Conservation (phyloP, 2,329 filamentous ascomycete species). For the Rhytidhysteron rufulum region DNA sequence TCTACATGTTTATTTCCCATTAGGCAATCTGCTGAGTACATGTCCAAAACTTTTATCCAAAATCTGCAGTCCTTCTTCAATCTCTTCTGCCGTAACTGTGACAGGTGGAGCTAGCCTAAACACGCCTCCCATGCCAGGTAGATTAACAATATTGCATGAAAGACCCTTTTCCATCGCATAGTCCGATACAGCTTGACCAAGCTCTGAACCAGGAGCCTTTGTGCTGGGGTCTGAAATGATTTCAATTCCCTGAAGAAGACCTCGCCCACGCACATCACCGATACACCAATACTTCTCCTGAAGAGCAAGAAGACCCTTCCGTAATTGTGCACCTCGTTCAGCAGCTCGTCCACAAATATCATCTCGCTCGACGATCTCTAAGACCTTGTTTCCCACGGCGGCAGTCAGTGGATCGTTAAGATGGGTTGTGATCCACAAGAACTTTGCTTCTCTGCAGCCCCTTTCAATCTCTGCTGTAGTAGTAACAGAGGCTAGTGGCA, state of each 20-base stretch:
- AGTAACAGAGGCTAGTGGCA: slow-evolving; percentile 23
- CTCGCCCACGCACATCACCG: slow-evolving; percentile 26
- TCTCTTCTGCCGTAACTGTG: slow-evolving; percentile 21
- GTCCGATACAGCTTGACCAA: slow-evolving; percentile 17
- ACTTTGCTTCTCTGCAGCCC: slow-evolving; percentile 15
- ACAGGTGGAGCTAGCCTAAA: slow-evolving; percentile 26
- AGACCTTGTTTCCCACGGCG: slow-evolving; percentile 24
- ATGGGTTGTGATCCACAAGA: slow-evolving; percentile 28
- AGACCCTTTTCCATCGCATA: slow-evolving; percentile 19
- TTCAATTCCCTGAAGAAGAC: slow-evolving; percentile 26
- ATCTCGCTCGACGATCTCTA: slow-evolving; percentile 27
- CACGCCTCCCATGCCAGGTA: slow-evolving; percentile 23
- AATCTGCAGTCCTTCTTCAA: slow-evolving; percentile 19
- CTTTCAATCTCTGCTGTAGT: slow-evolving; percentile 19
- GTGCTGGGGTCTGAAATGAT: slow-evolving; percentile 20
- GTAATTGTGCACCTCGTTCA: slow-evolving; percentile 16
- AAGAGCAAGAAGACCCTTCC: slow-evolving; percentile 13
- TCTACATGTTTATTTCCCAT: no score
- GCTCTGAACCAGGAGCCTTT: slow-evolving; percentile 18
- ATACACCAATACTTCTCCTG: slow-evolving; percentile 23
- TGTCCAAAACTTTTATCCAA: no score
- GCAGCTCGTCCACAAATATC: slow-evolving; percentile 14
- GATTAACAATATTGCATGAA: slow-evolving; percentile 21
- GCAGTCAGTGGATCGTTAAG: slow-evolving; percentile 27
- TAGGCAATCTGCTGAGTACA: no score